Evolutionary conservation across 2,329 filamentous ascomycete species (phyloP).

Genomic region (Colletotrichum chrysophilum): DNA sequence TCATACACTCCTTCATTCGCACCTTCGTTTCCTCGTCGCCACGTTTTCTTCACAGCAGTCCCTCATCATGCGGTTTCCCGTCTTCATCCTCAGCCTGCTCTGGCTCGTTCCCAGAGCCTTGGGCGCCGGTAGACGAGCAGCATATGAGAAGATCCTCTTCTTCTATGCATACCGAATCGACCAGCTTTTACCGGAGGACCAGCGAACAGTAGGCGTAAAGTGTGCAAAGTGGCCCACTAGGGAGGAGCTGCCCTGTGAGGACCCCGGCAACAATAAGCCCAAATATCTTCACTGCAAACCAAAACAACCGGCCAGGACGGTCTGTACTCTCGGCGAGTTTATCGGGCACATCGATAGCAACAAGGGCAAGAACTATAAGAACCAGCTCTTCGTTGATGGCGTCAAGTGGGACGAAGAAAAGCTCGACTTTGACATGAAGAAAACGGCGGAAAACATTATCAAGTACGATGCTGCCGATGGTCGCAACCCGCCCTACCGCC

Average conservation of each 20-base stretch:
- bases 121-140: not conserved
- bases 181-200: not conserved
- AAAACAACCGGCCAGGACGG: not conserved
- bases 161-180: not conserved
- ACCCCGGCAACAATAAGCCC: not conserved
- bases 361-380: constrained; percentile 2
- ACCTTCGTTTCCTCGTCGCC: not conserved
- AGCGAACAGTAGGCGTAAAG: not conserved
- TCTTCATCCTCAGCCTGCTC: not conserved
- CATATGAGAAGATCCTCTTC: not conserved
- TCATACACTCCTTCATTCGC: not conserved
- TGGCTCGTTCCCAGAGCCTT: not conserved
- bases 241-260: not conserved
- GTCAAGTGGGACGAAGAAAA: constrained; percentile 1
- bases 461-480: not conserved
- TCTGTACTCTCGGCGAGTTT: not conserved
- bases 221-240: not conserved
- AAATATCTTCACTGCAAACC: not conserved
- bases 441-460: not conserved
- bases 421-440: constrained; percentile 2
- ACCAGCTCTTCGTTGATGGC: constrained; percentile 1
- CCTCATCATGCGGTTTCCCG: not conserved
- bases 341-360: constrained; percentile 1
- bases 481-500: not conserved
- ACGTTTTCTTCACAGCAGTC: not conserved